These are phyloP conservation scores for Aphanomyces stellatus DNA, from an alignment of 352 stramenopile species.

Conservation along the genomic window DNA sequence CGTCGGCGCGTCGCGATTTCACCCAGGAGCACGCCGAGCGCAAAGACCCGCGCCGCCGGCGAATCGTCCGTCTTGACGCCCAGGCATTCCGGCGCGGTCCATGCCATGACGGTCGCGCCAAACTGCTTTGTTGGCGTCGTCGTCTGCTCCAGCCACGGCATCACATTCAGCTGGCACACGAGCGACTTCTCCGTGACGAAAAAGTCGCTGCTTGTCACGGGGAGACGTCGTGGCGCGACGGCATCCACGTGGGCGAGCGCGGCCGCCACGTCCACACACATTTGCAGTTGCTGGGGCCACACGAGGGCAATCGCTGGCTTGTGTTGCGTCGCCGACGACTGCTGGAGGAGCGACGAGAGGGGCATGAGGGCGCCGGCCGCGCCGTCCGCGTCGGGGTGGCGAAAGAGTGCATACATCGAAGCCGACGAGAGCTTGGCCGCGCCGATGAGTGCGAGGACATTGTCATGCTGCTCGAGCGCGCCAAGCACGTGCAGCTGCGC, in stretches of 20 bases:
- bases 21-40: constrained; percentile 8
- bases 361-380: neutral
- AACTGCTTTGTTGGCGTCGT: neutral
- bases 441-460: constrained; percentile 1
- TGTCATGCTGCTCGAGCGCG: neutral
- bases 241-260: neutral
- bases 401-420: constrained; percentile 5
- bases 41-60: neutral
- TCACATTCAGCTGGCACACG: neutral
- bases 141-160: neutral
- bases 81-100: neutral
- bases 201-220: neutral
- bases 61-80: neutral
- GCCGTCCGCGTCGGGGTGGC: neutral
- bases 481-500: neutral
- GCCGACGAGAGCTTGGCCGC: constrained; percentile 1
- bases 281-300: constrained; percentile 1
- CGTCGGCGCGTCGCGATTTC: neutral
- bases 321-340: neutral
- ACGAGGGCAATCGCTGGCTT: neutral
- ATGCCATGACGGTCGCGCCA: neutral
- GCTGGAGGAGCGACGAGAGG: neutral
- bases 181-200: neutral
- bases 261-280: neutral
- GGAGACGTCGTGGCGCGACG: neutral